Conservation (phyloP, 2,329 filamentous ascomycete genomes). For the Arthrobotrys sphaeroides region DNA sequence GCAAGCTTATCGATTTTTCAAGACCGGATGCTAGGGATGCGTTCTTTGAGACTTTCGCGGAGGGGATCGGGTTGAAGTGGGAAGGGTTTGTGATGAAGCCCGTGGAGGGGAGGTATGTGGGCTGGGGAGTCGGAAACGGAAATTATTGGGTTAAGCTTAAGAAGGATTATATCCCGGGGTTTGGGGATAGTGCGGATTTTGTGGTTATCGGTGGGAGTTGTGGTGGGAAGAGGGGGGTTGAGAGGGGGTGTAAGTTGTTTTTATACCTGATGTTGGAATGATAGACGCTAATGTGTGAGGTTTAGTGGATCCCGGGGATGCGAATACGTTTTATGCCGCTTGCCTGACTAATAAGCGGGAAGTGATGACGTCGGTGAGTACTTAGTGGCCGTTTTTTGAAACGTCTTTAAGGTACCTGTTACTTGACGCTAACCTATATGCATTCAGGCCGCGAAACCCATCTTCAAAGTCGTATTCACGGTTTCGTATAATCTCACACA, state of each 20-base stretch:
- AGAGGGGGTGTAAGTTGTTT: conserved; percentile 33
- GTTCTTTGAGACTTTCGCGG: conserved; percentile 73
- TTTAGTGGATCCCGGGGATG: conserved; percentile 72
- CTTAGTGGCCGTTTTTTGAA: background rate
- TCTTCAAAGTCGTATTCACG: conserved; percentile 59
- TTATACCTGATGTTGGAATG: background rate
- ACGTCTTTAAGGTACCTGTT: background rate
- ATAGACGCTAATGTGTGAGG: background rate
- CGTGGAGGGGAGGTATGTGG: conserved; percentile 78
- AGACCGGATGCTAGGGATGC: conserved; percentile 64
- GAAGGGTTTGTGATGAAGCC: conserved; percentile 87
- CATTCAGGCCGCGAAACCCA: conserved; percentile 57
- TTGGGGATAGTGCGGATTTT: conserved; percentile 86
- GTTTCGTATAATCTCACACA: conserved; percentile 63
- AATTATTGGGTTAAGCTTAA: conserved; percentile 79
- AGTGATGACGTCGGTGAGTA: conserved; percentile 59
- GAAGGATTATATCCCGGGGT: conserved; percentile 80
- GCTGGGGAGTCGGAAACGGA: conserved; percentile 61
- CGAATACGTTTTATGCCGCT: conserved; percentile 72
- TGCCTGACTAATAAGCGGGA: conserved; percentile 76
- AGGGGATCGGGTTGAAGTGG: conserved; percentile 71
- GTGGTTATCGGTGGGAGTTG: conserved; percentile 76
- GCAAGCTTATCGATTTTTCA: conserved; percentile 74
- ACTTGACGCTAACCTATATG: background rate
- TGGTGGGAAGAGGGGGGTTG: conserved; percentile 49